phyloP scores from a whole-genome alignment of 2,329 filamentous ascomycete genomes.

The Sarocladium brachiariae region DNA sequence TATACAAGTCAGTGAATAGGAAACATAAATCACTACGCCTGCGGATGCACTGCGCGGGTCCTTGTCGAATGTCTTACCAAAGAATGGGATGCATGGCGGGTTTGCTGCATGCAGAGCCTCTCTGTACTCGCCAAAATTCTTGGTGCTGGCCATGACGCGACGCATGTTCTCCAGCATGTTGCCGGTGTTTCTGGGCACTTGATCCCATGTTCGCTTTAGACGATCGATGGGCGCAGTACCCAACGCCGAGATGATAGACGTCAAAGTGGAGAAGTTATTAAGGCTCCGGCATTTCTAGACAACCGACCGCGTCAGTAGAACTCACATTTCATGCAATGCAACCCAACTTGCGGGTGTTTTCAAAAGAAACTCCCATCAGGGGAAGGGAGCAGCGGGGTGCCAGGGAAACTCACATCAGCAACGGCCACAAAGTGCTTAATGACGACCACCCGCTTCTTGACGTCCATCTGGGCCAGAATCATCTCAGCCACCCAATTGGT shows the following conservation, averaged over 20 bases:
- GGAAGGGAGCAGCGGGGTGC: no score
- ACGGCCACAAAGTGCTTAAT: constrained; percentile 98
- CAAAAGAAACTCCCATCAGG: no score
- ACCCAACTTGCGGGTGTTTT: not conserved
- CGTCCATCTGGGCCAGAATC: constrained; percentile 90
- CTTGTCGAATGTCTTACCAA: constrained; percentile 53
- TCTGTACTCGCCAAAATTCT: constrained; percentile 96
- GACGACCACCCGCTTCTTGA: constrained; percentile 92
- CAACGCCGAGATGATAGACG: constrained; percentile 93
- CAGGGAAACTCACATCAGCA: constrained; percentile 82
- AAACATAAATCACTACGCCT: not conserved
- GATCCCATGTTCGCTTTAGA: constrained; percentile 87
- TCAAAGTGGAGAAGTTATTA: constrained; percentile 97
- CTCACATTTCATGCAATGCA: not conserved
- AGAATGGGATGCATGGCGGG: constrained; percentile 96
- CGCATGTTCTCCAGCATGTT: constrained; percentile 83
- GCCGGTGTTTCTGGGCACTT: constrained; percentile 80
- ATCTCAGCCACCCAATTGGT: constrained; percentile 99
- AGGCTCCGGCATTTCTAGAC: constrained; percentile 79
- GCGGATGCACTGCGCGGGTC: not conserved
- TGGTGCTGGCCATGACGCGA: constrained; percentile 90
- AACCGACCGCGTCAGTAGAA: constrained; percentile 9
- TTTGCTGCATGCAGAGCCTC: constrained; percentile 89
- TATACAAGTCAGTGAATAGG: constrained; percentile 1
- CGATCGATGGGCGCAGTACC: constrained; percentile 93